Base-by-base conservation (phyloP, 768 basidiomycete species). In the Mycena leptocephala region DNA sequence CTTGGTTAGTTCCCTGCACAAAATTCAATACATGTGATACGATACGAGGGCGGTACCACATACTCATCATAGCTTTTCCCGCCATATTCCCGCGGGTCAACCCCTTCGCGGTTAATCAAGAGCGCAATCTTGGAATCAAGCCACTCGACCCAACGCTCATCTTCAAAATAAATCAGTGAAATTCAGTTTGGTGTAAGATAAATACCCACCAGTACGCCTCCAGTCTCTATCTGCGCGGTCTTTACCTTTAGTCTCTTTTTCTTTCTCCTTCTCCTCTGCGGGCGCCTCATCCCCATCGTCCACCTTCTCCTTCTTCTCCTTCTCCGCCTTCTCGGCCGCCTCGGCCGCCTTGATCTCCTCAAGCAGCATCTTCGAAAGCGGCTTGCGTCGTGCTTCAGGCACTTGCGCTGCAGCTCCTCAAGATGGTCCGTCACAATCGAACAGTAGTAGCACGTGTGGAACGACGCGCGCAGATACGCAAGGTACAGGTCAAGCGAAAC, bases 361-460 rank as follows among this genome's bases (percentile, higher is more conserved):
- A 80, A 90, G 86, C 76, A 89, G 80, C 72, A 88, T 85, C 85
- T 93, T 92, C 74, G 91, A 90, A 80, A 94, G 81, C 48, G 95
- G 92, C 84, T 93, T 94, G 86, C 98, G 92, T 95, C 89, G 87
- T 99, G 98, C 87, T 93, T 93, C 80, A 98, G 88, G 90, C 98
- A 99, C 87, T 97, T 96, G 83, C 96, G 92, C 85, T 97, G 94
- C 81, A 99, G 90, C 89, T 98, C 97, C 87, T 99, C 98, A 84
- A 95, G 86, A 88, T 97, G 97, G 87, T 98, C 95, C 84, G 94
- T 95, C 79, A 96, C 92, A 83, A 96, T 93, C 80, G 95, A 94
- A 90, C 98, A 99, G 87, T 99, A 99, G 87, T 98, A 99, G 92
- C 98, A 98, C 82, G 96, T 93, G 91, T 96, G 91, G 86, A 95